A percentile compares a stretch with the other conserved stretches of the same genome.
These are phyloP conservation scores for Westerdykella ornata DNA, from an alignment of 2,329 filamentous ascomycete genomes.

Conservation along the genomic window DNA sequence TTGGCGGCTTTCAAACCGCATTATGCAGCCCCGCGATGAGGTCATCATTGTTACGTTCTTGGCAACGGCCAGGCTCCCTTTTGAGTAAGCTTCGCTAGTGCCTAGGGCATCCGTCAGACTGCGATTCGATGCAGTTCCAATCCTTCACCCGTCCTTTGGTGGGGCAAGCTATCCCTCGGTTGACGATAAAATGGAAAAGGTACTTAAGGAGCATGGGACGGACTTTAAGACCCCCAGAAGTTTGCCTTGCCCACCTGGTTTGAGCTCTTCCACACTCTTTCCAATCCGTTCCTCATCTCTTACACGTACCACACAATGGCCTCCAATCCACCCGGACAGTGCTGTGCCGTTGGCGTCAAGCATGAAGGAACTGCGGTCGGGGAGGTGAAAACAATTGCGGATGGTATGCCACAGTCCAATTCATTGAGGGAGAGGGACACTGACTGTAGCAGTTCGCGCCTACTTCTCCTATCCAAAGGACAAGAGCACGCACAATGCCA, in stretches of 20 bases:
- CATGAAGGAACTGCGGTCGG: slow-evolving; percentile 47
- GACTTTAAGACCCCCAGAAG: neutral
- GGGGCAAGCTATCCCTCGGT: neutral
- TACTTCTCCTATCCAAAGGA: slow-evolving; percentile 52
- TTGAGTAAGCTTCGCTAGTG: no score
- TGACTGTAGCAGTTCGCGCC: slow-evolving; percentile 42
- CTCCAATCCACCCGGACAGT: slow-evolving; percentile 45
- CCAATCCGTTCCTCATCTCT: neutral
- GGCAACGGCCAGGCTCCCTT: no score
- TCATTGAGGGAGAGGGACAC: neutral
- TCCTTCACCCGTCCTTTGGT: neutral
- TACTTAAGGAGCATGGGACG: neutral
- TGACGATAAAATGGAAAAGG: neutral
- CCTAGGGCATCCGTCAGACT: no score
- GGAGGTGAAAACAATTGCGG: slow-evolving; percentile 43
- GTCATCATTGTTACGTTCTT: no score
- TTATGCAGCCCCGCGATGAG: no score
- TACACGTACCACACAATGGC: slow-evolving; percentile 42
- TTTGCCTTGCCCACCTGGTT: neutral
- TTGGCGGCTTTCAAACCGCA: no score
- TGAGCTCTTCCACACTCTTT: neutral
- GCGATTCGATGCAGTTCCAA: no score
- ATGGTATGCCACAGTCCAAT: slow-evolving; percentile 32
- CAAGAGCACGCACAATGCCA: slow-evolving; percentile 48
- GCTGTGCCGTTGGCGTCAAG: slow-evolving; percentile 46